phyloP scores from a whole-genome alignment of 2,329 filamentous ascomycete species.

The Curvularia sp. region DNA sequence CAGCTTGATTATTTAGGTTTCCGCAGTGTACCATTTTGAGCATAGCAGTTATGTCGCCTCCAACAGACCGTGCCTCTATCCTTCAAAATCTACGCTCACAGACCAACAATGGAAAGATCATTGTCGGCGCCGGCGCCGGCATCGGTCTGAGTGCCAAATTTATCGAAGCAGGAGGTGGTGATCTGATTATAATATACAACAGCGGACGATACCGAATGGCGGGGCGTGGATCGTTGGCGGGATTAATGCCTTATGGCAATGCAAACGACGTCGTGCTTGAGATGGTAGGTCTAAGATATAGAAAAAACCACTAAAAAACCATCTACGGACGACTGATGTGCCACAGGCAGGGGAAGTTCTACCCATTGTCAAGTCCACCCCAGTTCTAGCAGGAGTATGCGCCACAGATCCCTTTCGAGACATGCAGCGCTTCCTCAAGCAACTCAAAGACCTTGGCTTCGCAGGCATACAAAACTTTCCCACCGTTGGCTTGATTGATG shows the following conservation, averaged over 20 bases:
- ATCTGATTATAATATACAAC: slow-evolving; percentile 76
- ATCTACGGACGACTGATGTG: not conserved
- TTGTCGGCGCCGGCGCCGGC: slow-evolving; percentile 73
- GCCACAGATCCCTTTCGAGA: slow-evolving; percentile 72
- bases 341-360: slow-evolving; percentile 68
- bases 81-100: slow-evolving; percentile 60
- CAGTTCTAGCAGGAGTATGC: slow-evolving; percentile 74
- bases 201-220: slow-evolving; percentile 77
- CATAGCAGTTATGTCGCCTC: slow-evolving; percentile 60
- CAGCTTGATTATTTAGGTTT: not conserved
- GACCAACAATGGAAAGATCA: slow-evolving; percentile 63
- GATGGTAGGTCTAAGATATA: slow-evolving; percentile 57
- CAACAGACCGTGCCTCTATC: slow-evolving; percentile 63
- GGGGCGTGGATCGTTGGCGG: slow-evolving; percentile 71
- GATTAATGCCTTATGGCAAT: slow-evolving; percentile 74
- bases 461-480: slow-evolving; percentile 77
- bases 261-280: slow-evolving; percentile 73
- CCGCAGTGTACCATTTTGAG: not conserved
- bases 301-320: not conserved
- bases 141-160: slow-evolving; percentile 75
- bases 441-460: slow-evolving; percentile 69
- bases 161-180: slow-evolving; percentile 71
- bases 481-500: slow-evolving; percentile 74
- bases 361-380: slow-evolving; percentile 67
- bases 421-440: slow-evolving; percentile 65